A percentile compares a stretch with the other conserved stretches of the same genome.
Conservation (phyloP, 148 eudicot genomes). For the Oxyria digyna region DNA sequence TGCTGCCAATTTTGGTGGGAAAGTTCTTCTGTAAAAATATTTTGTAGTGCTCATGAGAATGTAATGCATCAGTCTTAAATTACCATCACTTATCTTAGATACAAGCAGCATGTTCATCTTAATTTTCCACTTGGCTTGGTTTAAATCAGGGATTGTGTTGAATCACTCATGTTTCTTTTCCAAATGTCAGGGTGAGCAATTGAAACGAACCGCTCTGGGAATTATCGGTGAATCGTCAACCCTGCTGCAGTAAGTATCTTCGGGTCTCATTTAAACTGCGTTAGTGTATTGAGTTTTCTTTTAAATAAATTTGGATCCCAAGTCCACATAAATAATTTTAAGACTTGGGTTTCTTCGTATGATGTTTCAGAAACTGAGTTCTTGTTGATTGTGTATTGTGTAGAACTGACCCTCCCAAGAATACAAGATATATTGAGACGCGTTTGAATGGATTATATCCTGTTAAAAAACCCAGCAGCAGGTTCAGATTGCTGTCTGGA, state of each 20-base stretch:
- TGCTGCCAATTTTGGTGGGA: background rate
- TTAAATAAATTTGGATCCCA: background rate
- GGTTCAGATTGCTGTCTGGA: slow-evolving; percentile 35
- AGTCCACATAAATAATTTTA: background rate
- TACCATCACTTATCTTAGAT: background rate
- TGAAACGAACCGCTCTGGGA: slow-evolving; percentile 41
- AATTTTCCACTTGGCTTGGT: background rate
- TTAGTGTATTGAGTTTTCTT: background rate
- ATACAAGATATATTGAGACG: slow-evolving; percentile 49
- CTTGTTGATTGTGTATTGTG: slow-evolving; percentile 25
- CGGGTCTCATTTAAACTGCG: background rate
- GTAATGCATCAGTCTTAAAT: background rate
- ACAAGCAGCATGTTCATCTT: background rate
- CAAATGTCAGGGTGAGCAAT: slow-evolving; percentile 63
- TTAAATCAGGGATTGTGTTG: background rate
- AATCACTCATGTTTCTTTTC: slow-evolving; percentile 5
- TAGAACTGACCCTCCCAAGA: slow-evolving; percentile 42
- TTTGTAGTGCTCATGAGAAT: background rate
- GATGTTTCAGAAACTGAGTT: slow-evolving; percentile 22
- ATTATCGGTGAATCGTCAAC: slow-evolving; percentile 33
- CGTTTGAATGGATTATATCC: slow-evolving; percentile 70
- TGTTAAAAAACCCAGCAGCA: slow-evolving; percentile 51
- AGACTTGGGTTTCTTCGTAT: background rate
- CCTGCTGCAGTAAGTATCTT: slow-evolving; percentile 35
- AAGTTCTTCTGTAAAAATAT: background rate